Percentiles rank a stretch among this genome's conserved stretches.
phyloP scores from a whole-genome alignment of 331 rosid species.

The Telfairia occidentalis region DNA sequence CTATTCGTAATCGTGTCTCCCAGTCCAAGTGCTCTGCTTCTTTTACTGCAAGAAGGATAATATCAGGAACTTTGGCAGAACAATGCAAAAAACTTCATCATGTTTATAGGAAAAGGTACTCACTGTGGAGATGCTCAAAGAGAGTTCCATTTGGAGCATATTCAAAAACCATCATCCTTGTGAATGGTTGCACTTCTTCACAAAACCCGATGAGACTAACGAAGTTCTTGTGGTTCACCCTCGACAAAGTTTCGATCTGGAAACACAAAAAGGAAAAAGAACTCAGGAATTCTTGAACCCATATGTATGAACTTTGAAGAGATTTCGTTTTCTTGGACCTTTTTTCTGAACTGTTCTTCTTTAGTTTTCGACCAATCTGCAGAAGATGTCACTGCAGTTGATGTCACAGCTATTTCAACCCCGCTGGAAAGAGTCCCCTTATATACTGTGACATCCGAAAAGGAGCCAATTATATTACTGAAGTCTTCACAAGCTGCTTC shows the following conservation, averaged over 20 bases:
- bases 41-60: constrained; percentile 45
- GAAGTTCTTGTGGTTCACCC: constrained; percentile 86
- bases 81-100: neutral
- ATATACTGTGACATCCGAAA: constrained; percentile 47
- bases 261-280: constrained; percentile 2
- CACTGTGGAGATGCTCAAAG: constrained; percentile 82
- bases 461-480: constrained; percentile 72
- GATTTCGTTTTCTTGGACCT: constrained; percentile 35
- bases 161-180: constrained; percentile 94
- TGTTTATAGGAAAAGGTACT: constrained; percentile 20
- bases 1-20: constrained; percentile 66
- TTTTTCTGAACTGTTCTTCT: constrained; percentile 59
- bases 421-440: constrained; percentile 95
- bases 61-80: neutral
- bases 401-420: constrained; percentile 87
- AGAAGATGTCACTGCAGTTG: constrained; percentile 34
- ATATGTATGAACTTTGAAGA: neutral
- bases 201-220: constrained; percentile 85
- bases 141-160: constrained; percentile 96
- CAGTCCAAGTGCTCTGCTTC: constrained; percentile 87
- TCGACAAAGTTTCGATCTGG: constrained; percentile 67
- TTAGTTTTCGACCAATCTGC: constrained; percentile 52
- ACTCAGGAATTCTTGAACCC: neutral
- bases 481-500: constrained; percentile 90
- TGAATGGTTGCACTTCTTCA: constrained; percentile 77